Percentiles rank a stretch among this genome's conserved stretches.
Evolutionary conservation across 345 rosid species (phyloP).

Genomic region (Aurinia saxatilis): DNA sequence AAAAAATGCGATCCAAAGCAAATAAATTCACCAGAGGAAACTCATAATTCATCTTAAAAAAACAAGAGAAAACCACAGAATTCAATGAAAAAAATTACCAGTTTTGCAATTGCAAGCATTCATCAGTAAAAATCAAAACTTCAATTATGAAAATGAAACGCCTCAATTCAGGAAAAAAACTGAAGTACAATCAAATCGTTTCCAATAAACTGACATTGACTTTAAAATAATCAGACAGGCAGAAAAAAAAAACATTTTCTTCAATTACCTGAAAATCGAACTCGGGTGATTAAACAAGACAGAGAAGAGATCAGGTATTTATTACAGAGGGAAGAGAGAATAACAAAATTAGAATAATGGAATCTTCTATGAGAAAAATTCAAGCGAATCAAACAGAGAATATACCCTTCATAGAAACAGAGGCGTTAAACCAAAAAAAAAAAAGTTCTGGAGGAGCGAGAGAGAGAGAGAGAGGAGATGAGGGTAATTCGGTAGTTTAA

Average conservation of each 20-base stretch:
- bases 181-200: neutral
- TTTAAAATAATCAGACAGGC: conserved; percentile 11
- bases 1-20: neutral
- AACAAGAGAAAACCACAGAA: neutral
- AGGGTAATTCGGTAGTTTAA: conserved; percentile 3
- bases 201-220: conserved; percentile 11
- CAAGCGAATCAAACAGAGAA: conserved; percentile 31
- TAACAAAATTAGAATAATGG: conserved; percentile 9
- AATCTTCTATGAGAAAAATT: conserved; percentile 22
- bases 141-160: neutral
- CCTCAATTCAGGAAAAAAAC: neutral
- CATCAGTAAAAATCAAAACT: conserved; percentile 14
- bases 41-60: neutral
- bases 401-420: conserved; percentile 23
- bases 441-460: neutral
- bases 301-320: neutral
- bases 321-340: neutral
- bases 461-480: conserved; percentile 6
- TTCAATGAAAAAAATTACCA: too few relatives aligned
- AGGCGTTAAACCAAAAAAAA: neutral
- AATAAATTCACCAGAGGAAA: neutral
- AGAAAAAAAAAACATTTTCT: neutral
- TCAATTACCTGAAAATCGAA: conserved; percentile 24
- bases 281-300: conserved; percentile 2
- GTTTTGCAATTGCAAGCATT: neutral